Evolutionary conservation across 164 flowering plant species (phyloP).

Genomic region (Protea cynaroides): DNA sequence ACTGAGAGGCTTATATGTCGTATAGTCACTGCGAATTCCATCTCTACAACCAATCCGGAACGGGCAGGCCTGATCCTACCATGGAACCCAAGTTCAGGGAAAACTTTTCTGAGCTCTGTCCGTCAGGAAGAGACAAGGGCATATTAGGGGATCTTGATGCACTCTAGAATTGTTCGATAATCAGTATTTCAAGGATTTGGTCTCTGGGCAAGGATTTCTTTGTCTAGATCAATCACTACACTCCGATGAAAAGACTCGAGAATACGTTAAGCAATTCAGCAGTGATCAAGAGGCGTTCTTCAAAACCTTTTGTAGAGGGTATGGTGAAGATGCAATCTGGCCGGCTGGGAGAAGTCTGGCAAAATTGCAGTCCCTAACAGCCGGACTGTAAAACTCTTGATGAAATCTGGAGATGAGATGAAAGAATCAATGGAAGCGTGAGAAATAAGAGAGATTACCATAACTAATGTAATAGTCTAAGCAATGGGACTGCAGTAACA

Average conservation of each 20-base stretch:
- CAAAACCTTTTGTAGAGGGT: slow-evolving; percentile 62
- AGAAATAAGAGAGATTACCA: no score
- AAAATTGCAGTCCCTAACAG: slow-evolving; percentile 60
- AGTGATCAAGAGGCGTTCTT: slow-evolving; percentile 44
- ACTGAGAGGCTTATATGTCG: no score
- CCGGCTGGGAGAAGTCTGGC: slow-evolving; percentile 69
- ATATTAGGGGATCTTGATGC: slow-evolving; percentile 72
- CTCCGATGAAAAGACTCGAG: slow-evolving; percentile 37
- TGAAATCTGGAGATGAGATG: not conserved
- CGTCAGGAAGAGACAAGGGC: slow-evolving; percentile 60
- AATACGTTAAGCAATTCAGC: slow-evolving; percentile 46
- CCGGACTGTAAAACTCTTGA: slow-evolving; percentile 6
- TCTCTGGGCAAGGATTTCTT: slow-evolving; percentile 63
- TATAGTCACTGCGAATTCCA: no score
- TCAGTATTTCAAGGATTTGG: slow-evolving; percentile 84
- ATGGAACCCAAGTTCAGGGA: slow-evolving; percentile 53
- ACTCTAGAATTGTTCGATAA: slow-evolving; percentile 74
- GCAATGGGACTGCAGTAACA: no score
- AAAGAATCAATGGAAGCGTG: no score
- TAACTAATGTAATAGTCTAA: no score
- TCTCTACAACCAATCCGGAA: slow-evolving; percentile 88
- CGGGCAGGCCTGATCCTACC: slow-evolving; percentile 76
- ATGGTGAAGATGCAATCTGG: slow-evolving; percentile 76
- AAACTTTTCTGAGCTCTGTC: slow-evolving; percentile 61
- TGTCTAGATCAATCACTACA: slow-evolving; percentile 74